Base-by-base conservation (phyloP, 495 filamentous ascomycete genomes). In the Tuber melanosporum region DNA sequence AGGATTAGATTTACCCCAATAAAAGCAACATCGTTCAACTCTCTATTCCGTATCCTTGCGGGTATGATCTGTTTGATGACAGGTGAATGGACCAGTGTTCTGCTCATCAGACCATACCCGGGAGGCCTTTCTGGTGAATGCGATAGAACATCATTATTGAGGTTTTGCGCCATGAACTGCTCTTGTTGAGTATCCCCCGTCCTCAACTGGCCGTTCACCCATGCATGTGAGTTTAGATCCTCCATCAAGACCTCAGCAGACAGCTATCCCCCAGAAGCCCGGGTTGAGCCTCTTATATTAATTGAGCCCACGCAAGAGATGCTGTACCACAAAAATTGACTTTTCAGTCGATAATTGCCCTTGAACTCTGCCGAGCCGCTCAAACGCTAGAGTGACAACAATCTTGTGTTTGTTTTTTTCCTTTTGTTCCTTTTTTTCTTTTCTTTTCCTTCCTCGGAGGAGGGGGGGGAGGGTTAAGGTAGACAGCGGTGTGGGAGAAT, bases 21-120 rank as follows among this genome's bases (percentile, higher is more conserved):
- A 77, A 98, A 94, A n/a, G 94, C 91, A 78, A 98, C 92, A 87
- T 99, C 94, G 74, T 97, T 94, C 74, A 89, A 87, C 14, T 88
- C 82, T 71, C 86, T 85, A 75, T 89, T 89, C 69, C 94, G 87
- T 72, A 98, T 87, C 76, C 91, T 89, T 14, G 91, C 93, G 15
- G 95, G 94, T 19, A 97, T 84, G 52, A 98, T 92, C 84, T 89
- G 91, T 80, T 92, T 91, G 76, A 93, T 88, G 39, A 91, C 86
- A 1, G 93, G 91, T 75, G 92, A 97, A 71, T 89, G 87, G 66
- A 95, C 84, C 22, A 96, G 80, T 5, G 95, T 97, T 80, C 88
- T 89, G 3, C 92, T 91, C 43, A 98, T 87, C 44, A 98, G 71
- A 1, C 93, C 95, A 78, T 88, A 86, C 14, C 79, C 83, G 2